Conservation (phyloP, 345 rosid genomes). For the Salix dunnii region DNA sequence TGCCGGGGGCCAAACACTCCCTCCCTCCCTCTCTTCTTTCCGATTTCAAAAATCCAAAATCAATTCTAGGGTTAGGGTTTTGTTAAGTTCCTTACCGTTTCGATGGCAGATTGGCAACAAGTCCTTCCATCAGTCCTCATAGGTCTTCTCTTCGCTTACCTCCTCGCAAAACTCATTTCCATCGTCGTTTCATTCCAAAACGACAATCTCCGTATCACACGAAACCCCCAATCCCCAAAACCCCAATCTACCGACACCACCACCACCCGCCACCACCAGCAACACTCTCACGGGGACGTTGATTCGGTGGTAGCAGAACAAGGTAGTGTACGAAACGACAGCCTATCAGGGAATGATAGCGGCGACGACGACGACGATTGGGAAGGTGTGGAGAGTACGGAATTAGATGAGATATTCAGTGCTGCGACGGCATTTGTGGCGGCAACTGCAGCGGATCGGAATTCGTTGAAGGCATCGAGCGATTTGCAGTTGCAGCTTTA, state of each 20-base stretch:
- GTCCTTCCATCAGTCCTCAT: constrained; percentile 68
- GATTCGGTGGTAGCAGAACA: constrained; percentile 71
- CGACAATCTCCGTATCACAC: constrained; percentile 63
- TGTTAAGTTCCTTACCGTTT: neutral
- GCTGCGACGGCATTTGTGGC: constrained; percentile 81
- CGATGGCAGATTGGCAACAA: constrained; percentile 78
- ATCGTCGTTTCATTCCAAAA: constrained; percentile 73
- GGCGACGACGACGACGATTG: constrained; percentile 62
- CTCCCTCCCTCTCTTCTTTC: neutral
- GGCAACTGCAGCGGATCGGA: constrained; percentile 61
- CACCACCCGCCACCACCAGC: neutral
- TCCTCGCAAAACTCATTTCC: constrained; percentile 87
- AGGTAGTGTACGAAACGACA: constrained; percentile 70
- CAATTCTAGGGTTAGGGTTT: constrained; percentile 23
- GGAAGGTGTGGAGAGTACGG: constrained; percentile 97
- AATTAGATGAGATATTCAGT: constrained; percentile 77
- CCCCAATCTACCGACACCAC: neutral
- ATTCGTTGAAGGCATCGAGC: constrained; percentile 50
- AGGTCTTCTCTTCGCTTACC: constrained; percentile 79
- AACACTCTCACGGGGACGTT: constrained; percentile 24
- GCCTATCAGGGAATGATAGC: constrained; percentile 37
- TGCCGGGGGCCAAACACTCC: neutral
- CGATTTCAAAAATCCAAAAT: neutral
- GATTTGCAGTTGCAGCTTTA: constrained; percentile 79
- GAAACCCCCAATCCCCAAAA: constrained; percentile 23